Base-by-base conservation (phyloP, 2,329 filamentous ascomycete species). In the Epicoccum nigrum region DNA sequence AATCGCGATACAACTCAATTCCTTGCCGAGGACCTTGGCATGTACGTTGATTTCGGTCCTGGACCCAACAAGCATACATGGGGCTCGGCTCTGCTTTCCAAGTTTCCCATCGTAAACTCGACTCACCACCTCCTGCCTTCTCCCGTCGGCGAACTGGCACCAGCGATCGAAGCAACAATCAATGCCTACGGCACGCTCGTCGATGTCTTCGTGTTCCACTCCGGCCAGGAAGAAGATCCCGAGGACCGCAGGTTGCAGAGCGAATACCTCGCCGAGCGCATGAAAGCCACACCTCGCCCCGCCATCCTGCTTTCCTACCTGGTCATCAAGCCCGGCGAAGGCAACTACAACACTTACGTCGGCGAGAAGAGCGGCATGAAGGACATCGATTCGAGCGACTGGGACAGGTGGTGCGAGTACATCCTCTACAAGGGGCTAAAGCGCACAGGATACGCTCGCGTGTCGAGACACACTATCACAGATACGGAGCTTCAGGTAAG, bases 11-110 rank as follows among this genome's bases (percentile, higher is more conserved):
- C 90, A 7, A 97, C 94, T 1, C 94, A 97, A 71, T 95, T 90
- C 75, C 83, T 99, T 7, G 92, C 94, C 16, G 93, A 97, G 72
- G 92, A 99, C 61, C 83, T 99, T 9, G 94, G 94, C 63, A 99
- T 99, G 94, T 99, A 97, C 69, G 92, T 95, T 41, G 94, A 99
- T 77, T 97, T 92, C 67, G 94, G 94, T 47, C 94, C 94, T 23
- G 94, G 94, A 2, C 94, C 94, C 6, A 96, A 99, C 82, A 99
- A 97, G 78, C 94, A 99, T 77, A 99, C 94, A 0, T 99, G 94
- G 94, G 94, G 94, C 43, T 85, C 88, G 8, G 94, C 92, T 17
- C 81, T 99, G 35, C 82, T 99, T 4, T 97, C 92, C 64, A 97
- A 97, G 70, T 99, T 97, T 79, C 94, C 94, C 3, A 99, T 99